Evolutionary conservation across 2,329 filamentous ascomycete genomes (phyloP).

Genomic region (Beauveria varroae): DNA sequence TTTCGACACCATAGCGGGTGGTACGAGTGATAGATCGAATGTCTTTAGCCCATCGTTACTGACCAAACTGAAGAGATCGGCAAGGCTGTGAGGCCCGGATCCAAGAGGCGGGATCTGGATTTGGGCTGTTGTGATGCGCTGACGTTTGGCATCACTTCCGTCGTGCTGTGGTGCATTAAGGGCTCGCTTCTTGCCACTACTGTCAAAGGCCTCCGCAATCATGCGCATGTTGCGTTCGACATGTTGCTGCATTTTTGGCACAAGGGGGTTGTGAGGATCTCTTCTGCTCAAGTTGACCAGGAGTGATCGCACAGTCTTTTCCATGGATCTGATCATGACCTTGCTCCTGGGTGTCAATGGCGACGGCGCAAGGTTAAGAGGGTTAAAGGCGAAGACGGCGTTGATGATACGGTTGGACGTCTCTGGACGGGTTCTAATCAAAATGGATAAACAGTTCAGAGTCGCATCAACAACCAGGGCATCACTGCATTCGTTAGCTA

Average conservation of each 20-base stretch:
- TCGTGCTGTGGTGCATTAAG: constrained; percentile 63
- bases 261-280: constrained; percentile 70
- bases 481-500: constrained; percentile 51
- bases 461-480: constrained; percentile 84
- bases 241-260: constrained; percentile 76
- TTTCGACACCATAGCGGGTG: constrained; percentile 65
- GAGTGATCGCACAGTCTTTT: constrained; percentile 81
- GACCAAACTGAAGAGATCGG: constrained; percentile 81
- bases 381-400: constrained; percentile 85
- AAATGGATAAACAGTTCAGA: constrained; percentile 74
- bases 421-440: constrained; percentile 74
- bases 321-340: constrained; percentile 86
- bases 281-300: constrained; percentile 80
- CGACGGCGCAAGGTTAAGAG: constrained; percentile 69
- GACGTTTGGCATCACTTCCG: constrained; percentile 75
- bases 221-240: constrained; percentile 75
- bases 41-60: constrained; percentile 61
- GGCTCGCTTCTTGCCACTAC: constrained; percentile 68
- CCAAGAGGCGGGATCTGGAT: constrained; percentile 62
- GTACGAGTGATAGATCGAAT: constrained; percentile 78
- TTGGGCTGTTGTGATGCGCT: constrained; percentile 47
- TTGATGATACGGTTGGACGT: constrained; percentile 81
- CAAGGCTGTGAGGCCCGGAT: constrained; percentile 68
- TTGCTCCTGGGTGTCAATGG: constrained; percentile 72
- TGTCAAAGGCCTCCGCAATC: constrained; percentile 72